A percentile compares a stretch with the other conserved stretches of the same genome.
Conservation (phyloP, 495 filamentous ascomycete species). For the Aspergillus diversus region DNA sequence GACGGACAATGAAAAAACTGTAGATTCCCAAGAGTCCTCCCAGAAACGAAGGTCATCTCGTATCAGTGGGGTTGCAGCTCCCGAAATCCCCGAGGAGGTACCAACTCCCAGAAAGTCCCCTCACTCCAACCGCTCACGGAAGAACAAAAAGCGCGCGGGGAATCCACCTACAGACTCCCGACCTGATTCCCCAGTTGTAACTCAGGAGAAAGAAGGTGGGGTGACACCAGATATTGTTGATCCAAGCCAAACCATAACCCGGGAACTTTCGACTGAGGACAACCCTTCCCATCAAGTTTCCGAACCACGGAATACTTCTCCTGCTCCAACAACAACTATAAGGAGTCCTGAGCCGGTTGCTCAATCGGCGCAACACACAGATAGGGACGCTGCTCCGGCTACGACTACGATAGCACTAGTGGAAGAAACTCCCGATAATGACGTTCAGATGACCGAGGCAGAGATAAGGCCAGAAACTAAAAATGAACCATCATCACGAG, state of each 20-base stretch:
- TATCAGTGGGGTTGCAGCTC: slow-evolving; percentile 28
- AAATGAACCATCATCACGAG: not conserved
- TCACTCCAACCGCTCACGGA: slow-evolving; percentile 27
- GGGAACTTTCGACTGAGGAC: not conserved
- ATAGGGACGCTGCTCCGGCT: not conserved
- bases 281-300: not conserved
- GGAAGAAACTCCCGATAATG: slow-evolving; percentile 3
- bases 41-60: slow-evolving; percentile 33
- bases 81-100: slow-evolving; percentile 19
- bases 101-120: slow-evolving; percentile 21
- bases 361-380: not conserved
- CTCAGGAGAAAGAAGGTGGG: not conserved
- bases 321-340: not conserved
- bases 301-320: not conserved
- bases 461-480: slow-evolving; percentile 3
- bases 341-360: not conserved
- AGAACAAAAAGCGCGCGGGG: slow-evolving; percentile 12
- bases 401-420: not conserved
- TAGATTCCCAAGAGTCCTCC: slow-evolving; percentile 16
- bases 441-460: slow-evolving; percentile 14
- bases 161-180: slow-evolving; percentile 13
- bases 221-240: not conserved
- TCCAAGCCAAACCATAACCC: not conserved
- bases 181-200: slow-evolving; percentile 14
- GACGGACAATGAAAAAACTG: slow-evolving; percentile 1